Evolutionary conservation across 352 stramenopile species (phyloP), one percentile per base, ranked within the genome.

Genomic region (Globisporangium mamillatum): DNA sequence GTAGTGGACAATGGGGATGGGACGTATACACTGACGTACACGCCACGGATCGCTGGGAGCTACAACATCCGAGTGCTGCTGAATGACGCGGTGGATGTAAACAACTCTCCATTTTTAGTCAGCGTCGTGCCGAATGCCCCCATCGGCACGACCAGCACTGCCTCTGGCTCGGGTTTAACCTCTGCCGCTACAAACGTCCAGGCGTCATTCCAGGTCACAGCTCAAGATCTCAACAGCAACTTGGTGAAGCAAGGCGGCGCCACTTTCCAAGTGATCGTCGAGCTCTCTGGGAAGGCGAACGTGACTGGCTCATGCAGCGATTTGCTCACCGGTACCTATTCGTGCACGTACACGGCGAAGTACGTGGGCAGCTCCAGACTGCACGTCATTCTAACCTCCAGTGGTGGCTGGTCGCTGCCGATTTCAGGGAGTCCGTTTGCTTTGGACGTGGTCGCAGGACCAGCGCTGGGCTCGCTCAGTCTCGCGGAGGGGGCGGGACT

Each of bases 31-130:
- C 66, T 87, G 24, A 79, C 62, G 27, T 90, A 88, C 57, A 84
- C 68, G 12, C 77, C 81, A 50, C 75, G 73, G 32, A 63, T 86
- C 5, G 64, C 50, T 54, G 82, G 82, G 1, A 80, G 36, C 25
- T 90, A 88, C 62, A 76, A 63, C 6, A 67, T 93, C n/a, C 68
- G 78, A 32, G 63, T 92, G 53, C 79, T 65, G 0, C 72, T 82
- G 34, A 76, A 77, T 36, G 74, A 69, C 20, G 32, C 10, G 7
- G 58, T 69, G 2, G 68, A 86, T 12, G 74, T 94, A 7, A 75
- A 84, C 60, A 86, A 90, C 46, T 89, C 80, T 56, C 86, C 86
- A 16, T 94, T 91, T 36, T 24, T 55, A 0, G 71, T 91, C 38
- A 86, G 71, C 1, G 77, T 91, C 14, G 65, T 89, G 6, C 76